These are phyloP conservation scores for Centella asiatica DNA, from an alignment of 129 eudicot species.

Conservation along the genomic window DNA sequence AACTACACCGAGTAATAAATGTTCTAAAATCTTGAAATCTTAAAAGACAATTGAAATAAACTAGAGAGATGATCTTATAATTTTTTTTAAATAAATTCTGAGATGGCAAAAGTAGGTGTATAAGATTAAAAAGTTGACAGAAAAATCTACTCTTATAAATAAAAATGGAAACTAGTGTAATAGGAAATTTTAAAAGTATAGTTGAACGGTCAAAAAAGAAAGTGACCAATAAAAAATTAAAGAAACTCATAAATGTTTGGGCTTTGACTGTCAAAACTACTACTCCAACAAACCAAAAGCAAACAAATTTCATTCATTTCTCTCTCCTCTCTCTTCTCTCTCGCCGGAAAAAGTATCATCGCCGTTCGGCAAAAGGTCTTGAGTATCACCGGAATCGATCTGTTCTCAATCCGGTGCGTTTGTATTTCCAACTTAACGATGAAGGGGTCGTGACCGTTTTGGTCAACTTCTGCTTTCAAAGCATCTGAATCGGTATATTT, in stretches of 20 bases:
- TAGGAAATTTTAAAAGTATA: neutral
- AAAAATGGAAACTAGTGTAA: neutral
- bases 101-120: neutral
- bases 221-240: neutral
- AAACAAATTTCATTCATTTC: neutral
- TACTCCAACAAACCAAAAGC: neutral
- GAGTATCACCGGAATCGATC: neutral
- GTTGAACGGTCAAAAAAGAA: slow-evolving; percentile 34
- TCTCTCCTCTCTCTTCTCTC: slow-evolving; percentile 4
- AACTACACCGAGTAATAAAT: too few relatives aligned
- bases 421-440: neutral
- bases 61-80: too few relatives aligned
- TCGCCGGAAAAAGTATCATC: too few relatives aligned
- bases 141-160: neutral
- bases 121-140: neutral
- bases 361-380: neutral
- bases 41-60: too few relatives aligned
- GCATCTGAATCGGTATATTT: slow-evolving; percentile 7
- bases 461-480: neutral
- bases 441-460: slow-evolving; percentile 2
- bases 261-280: slow-evolving; percentile 25
- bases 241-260: slow-evolving; percentile 10
- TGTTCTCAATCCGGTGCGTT: neutral
- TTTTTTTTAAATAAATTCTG: neutral
- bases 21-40: too few relatives aligned